Evolutionary conservation across 352 stramenopile genomes (phyloP).

Genomic region (Phytopythium cucurbitacearum): DNA sequence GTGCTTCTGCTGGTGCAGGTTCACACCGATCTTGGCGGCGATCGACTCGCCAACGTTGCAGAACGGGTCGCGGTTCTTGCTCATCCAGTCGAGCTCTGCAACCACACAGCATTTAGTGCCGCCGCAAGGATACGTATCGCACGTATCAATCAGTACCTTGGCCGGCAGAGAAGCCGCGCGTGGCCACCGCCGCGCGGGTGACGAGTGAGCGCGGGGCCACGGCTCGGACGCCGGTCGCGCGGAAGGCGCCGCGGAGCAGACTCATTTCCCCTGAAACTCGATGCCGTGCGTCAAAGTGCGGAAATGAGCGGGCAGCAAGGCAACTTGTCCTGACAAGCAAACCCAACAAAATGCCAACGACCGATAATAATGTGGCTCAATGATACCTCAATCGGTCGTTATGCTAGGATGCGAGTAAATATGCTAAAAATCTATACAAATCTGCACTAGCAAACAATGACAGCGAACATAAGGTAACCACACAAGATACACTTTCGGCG

Average conservation of each 20-base stretch:
- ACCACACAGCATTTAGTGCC: neutral
- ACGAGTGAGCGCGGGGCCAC: conserved; percentile 6
- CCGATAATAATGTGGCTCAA: no score
- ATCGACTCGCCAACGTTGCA: conserved; percentile 89
- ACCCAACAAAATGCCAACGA: no score
- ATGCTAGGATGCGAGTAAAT: no score
- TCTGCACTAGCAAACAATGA: neutral
- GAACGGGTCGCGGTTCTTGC: conserved; percentile 61
- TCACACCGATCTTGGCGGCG: conserved; percentile 84
- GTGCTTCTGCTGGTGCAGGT: conserved; percentile 79
- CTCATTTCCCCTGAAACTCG: no score
- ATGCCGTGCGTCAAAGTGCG: no score
- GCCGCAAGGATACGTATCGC: neutral
- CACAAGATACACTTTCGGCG: neutral
- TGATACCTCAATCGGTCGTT: no score
- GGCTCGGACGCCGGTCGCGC: conserved; percentile 7
- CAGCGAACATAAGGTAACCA: conserved; percentile 6
- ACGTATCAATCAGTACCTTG: no score
- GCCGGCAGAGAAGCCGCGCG: conserved; percentile 1
- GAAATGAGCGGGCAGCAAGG: no score
- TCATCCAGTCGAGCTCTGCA: conserved; percentile 74
- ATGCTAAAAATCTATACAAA: no score
- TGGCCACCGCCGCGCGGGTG: neutral
- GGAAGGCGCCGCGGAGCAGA: conserved; percentile 4
- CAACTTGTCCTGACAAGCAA: no score